Evolutionary conservation across 805 yeast genomes (phyloP), one percentile per base, ranked within the genome.

Genomic region (Saturnispora mendoncae): DNA sequence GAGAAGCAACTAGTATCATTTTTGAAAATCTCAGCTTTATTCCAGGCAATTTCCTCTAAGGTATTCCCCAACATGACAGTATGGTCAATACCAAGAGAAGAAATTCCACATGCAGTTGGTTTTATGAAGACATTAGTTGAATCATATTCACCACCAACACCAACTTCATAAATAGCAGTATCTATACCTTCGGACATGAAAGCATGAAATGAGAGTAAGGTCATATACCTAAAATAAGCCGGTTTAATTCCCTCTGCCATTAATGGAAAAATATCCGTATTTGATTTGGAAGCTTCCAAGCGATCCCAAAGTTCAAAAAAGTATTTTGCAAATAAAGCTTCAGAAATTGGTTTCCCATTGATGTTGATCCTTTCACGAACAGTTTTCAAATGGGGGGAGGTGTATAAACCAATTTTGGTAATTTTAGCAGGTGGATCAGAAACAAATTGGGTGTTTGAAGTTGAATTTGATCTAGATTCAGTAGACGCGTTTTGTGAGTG

Each of bases 121-220:
- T 68, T 64, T 33, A 70, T 76, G 37, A 92, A 74, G 2, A 92
- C 73, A 57, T 92, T 92, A 10, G 99, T 92, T n/a, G 96, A 85
- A 60, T 92, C 99, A 54, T 78, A 86, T 56, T 84, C 94, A 6
- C 99, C 99, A 23, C 99, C 99, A 36, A 92, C 95, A 18, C 99
- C 99, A 24, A 94, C 99, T 60, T 92, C 99, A 56, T 84, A 87
- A 29, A 92, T 80, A 10, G 97, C 97, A 27, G 95, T 75, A 55
- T 87, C 84, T n/a, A 92, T 88, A 2, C 84, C 82, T 61, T 92
- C 98, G 41, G 75, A 71, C 63, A 85, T 58, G 52, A 94, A 94
- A 1, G 86, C 82, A 58, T 94, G 96, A 66, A 87, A 92, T 3
- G 97, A 85, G 45, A 92, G 61, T 14, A 94, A 63, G 0, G 99